Conservation (phyloP, 1,284 basidiomycete genomes). For the Testicularia cyperi region DNA sequence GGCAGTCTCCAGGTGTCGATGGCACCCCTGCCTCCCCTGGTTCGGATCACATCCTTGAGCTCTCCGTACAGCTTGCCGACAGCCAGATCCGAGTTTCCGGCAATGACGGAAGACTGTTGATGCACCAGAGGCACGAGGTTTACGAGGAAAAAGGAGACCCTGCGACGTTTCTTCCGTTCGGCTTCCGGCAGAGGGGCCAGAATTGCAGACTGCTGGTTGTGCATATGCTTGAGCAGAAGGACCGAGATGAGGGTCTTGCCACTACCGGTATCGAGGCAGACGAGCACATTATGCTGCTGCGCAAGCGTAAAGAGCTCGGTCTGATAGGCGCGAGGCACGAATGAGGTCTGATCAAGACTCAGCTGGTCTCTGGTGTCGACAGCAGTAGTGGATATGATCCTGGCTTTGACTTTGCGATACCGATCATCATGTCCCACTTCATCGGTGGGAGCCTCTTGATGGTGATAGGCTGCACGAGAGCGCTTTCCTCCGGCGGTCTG, state of each 20-base stretch:
- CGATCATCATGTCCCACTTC: too few relatives aligned
- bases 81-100: constrained; percentile 23
- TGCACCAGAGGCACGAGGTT: constrained; percentile 47
- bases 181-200: background rate
- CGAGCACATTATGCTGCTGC: constrained; percentile 34
- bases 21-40: constrained; percentile 1
- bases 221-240: constrained; percentile 39
- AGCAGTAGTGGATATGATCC: constrained; percentile 10
- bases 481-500: too few relatives aligned
- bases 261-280: constrained; percentile 47
- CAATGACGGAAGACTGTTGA: constrained; percentile 45
- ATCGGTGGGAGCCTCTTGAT: background rate
- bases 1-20: constrained; percentile 23
- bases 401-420: too few relatives aligned
- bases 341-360: constrained; percentile 15
- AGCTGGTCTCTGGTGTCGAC: constrained; percentile 17
- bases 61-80: constrained; percentile 40
- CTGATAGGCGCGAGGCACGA: constrained; percentile 26
- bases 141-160: constrained; percentile 37
- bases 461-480: too few relatives aligned
- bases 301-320: constrained; percentile 24
- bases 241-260: constrained; percentile 52
- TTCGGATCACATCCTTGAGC: constrained; percentile 14
- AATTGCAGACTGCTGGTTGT: background rate
- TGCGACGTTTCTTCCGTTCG: background rate